phyloP scores from a whole-genome alignment of 2,329 filamentous ascomycete genomes.

The Penicillium freii region DNA sequence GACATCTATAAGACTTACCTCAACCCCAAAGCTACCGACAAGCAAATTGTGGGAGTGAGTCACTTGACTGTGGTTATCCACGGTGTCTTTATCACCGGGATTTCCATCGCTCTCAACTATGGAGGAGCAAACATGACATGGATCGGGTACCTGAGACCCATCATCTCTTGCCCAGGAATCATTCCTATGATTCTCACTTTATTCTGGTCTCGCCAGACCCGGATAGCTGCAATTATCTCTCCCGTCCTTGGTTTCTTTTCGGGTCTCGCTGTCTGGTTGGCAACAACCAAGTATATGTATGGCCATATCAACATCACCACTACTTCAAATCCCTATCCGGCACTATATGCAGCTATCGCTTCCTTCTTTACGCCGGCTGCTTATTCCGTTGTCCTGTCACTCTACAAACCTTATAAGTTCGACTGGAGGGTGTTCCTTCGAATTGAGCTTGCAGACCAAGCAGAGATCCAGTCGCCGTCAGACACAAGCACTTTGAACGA shows the following conservation, averaged over 20 bases:
- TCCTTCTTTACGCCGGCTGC: slow-evolving; percentile 49
- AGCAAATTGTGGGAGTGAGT: slow-evolving; percentile 44
- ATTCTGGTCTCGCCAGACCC: slow-evolving; percentile 48
- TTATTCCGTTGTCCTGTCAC: slow-evolving; percentile 49
- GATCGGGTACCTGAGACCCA: slow-evolving; percentile 44
- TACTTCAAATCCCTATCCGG: slow-evolving; percentile 42
- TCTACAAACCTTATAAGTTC: slow-evolving; percentile 40
- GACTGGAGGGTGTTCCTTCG: slow-evolving; percentile 49
- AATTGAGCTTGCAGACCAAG: slow-evolving; percentile 48
- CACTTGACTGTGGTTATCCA: slow-evolving; percentile 51
- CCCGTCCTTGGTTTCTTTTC: slow-evolving; percentile 44
- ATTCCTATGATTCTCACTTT: slow-evolving; percentile 48
- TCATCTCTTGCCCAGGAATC: slow-evolving; percentile 46
- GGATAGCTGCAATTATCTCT: slow-evolving; percentile 42
- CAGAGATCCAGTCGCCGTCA: slow-evolving; percentile 19
- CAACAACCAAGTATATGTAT: slow-evolving; percentile 40
- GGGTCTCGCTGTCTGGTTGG: slow-evolving; percentile 48
- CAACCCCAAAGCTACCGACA: slow-evolving; percentile 47
- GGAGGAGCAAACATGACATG: slow-evolving; percentile 52
- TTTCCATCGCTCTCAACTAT: slow-evolving; percentile 50
- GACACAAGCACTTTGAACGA: slow-evolving; percentile 12
- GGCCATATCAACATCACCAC: slow-evolving; percentile 44
- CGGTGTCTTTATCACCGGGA: slow-evolving; percentile 49
- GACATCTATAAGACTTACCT: slow-evolving; percentile 54
- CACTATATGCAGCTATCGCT: slow-evolving; percentile 46